phyloP scores from a whole-genome alignment of 805 yeast species.

The Wickerhamomyces queroliae region DNA sequence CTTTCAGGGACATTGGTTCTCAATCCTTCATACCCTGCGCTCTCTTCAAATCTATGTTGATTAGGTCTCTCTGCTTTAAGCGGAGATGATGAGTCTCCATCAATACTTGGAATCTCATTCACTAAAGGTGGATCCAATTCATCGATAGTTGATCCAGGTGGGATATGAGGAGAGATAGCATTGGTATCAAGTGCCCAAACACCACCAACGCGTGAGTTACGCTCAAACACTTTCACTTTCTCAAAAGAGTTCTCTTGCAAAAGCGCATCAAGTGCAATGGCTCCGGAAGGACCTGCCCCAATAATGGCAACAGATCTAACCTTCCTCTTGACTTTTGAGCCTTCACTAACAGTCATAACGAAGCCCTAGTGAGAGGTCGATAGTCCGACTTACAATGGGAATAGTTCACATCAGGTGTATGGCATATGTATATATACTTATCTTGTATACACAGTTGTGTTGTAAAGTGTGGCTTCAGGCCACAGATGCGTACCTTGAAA shows the following conservation, averaged over 20 bases:
- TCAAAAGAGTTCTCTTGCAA: slow-evolving; percentile 25
- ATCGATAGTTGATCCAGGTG: slow-evolving; percentile 13
- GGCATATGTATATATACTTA: too few species aligned
- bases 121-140: slow-evolving; percentile 21
- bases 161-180: slow-evolving; percentile 2
- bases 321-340: background rate
- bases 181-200: slow-evolving; percentile 30
- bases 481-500: too few species aligned
- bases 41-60: slow-evolving; percentile 13
- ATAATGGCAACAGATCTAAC: slow-evolving; percentile 29
- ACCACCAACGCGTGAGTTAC: slow-evolving; percentile 32
- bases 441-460: too few species aligned
- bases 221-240: slow-evolving; percentile 29
- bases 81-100: background rate
- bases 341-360: too few species aligned
- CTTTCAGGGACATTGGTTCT: slow-evolving; percentile 33
- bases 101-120: background rate
- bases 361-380: too few species aligned
- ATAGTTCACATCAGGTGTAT: too few species aligned
- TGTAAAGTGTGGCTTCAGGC: too few species aligned
- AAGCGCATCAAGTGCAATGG: slow-evolving; percentile 30
- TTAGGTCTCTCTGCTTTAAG: background rate
- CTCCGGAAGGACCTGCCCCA: slow-evolving; percentile 40
- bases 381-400: too few species aligned
- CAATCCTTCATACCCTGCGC: slow-evolving; percentile 19